phyloP scores from a whole-genome alignment of 2,329 filamentous ascomycete species.

The Cryphonectria nitschkei region DNA sequence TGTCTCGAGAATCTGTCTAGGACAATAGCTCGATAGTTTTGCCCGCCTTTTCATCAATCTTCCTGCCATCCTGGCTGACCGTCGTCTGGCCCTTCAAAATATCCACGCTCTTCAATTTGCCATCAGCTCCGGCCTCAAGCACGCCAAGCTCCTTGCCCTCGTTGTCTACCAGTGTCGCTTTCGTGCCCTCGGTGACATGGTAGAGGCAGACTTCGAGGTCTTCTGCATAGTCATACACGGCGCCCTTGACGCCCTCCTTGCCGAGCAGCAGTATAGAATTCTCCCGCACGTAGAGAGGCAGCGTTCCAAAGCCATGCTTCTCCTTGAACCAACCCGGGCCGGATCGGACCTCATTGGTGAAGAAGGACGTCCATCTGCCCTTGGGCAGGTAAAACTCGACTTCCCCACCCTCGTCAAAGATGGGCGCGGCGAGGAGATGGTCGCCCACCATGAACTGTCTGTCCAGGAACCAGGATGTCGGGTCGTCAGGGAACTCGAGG shows the following conservation, averaged over 20 bases:
- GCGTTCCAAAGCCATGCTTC: conserved; percentile 59
- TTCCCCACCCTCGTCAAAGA: conserved; percentile 64
- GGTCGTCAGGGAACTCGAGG: conserved; percentile 72
- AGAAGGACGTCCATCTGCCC: conserved; percentile 52
- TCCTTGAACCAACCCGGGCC: conserved; percentile 63
- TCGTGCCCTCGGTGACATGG: conserved; percentile 45
- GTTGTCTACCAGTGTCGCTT: conserved; percentile 46
- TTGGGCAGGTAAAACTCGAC: conserved; percentile 68
- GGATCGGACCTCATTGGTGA: conserved; percentile 52
- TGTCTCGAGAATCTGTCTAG: neutral
- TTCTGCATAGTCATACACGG: conserved; percentile 52
- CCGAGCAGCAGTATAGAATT: conserved; percentile 54
- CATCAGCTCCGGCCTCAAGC: conserved; percentile 44
- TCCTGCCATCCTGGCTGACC: conserved; percentile 32
- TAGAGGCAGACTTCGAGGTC: conserved; percentile 54
- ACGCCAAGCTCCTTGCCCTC: conserved; percentile 46
- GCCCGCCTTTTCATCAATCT: conserved; percentile 13
- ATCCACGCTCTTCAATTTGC: conserved; percentile 44
- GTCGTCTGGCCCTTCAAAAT: conserved; percentile 42
- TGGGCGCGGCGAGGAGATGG: conserved; percentile 64
- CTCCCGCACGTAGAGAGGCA: conserved; percentile 63
- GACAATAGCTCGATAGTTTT: conserved; percentile 20
- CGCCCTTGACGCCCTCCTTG: conserved; percentile 42
- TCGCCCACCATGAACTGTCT: conserved; percentile 75
- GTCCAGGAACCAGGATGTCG: conserved; percentile 69